These are phyloP conservation scores for Gonapodya prolifera DNA, from an alignment of 192 early-diverging fungal genomes.

Conservation along the genomic window DNA sequence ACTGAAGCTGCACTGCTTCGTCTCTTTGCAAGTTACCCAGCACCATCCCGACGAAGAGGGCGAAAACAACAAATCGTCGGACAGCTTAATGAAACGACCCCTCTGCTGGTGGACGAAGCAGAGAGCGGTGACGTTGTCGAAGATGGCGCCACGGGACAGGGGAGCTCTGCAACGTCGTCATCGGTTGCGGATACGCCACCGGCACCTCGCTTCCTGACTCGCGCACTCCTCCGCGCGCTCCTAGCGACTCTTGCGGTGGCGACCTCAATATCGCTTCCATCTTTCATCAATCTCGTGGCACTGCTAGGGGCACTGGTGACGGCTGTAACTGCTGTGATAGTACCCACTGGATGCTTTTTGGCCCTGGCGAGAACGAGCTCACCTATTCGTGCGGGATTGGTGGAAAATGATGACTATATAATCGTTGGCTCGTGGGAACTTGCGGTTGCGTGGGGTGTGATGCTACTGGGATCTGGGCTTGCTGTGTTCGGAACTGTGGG, in stretches of 20 bases:
- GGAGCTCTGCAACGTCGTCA: neutral
- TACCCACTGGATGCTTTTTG: neutral
- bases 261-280: neutral
- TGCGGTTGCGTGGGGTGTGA: neutral
- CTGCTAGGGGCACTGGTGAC: neutral
- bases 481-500: neutral
- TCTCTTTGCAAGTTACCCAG: neutral
- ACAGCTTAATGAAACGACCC: neutral
- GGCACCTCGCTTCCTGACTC: neutral
- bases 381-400: neutral
- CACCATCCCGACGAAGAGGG: neutral
- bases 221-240: neutral
- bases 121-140: neutral
- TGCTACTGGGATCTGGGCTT: neutral
- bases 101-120: neutral
- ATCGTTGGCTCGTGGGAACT: neutral
- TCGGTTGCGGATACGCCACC: neutral
- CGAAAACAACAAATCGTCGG: neutral
- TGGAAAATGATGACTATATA: neutral
- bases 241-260: neutral
- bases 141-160: neutral
- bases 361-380: neutral
- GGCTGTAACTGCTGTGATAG: neutral
- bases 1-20: neutral
- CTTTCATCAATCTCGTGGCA: neutral